Base-by-base conservation (phyloP, 371 early-diverging fungal species). In the Globomyces sp. region DNA sequence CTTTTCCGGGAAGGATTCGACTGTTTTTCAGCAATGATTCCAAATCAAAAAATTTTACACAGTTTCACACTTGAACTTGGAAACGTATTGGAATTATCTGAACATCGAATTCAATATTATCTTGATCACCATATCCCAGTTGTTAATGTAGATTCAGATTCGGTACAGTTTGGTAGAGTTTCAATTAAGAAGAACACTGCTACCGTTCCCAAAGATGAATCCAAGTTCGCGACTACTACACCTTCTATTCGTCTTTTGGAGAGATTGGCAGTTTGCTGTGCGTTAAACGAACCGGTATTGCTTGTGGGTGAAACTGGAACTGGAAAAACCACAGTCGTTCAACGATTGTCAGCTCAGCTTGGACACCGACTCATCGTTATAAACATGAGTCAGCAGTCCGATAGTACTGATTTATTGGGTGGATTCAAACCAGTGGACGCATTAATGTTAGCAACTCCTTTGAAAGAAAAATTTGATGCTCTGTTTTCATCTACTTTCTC, bases 281-380 rank as follows among this genome's bases (percentile, higher is more conserved):
- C 24, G 2, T 74, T 92, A 59, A 84, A 81, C 13, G 96, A 96
- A 73, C 95, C 98, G 11, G 89, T 94, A 0, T 75, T 99, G 37
- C 79, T 99, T 2, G 90, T 99, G 2, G 99, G 99, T 64, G 99
- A 99, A 74, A 99, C 99, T 0, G 99, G 99, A 57, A 94, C 96
- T 0, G 99, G 99, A 63, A 99, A 99, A 78, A 99, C 99, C 0
- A 94, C 99, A 0, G 87, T 95, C 1, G 90, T 99, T 10, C 99
- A 99, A 77, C 89, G 94, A 58, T 81, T 99, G 41, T 93, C 98
- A 4, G 80, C 88, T 42, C 81, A 89, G 74, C 76, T 90, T 62
- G 82, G 88, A 63, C 87, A 90, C 43, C 84, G 87, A 52, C 86
- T 99, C 63, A 81, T 88, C 9, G 96, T 95, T 34, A 86, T 99